phyloP scores from a whole-genome alignment of 129 eudicot genomes.

The Rutidosis leptorrhynchoides region DNA sequence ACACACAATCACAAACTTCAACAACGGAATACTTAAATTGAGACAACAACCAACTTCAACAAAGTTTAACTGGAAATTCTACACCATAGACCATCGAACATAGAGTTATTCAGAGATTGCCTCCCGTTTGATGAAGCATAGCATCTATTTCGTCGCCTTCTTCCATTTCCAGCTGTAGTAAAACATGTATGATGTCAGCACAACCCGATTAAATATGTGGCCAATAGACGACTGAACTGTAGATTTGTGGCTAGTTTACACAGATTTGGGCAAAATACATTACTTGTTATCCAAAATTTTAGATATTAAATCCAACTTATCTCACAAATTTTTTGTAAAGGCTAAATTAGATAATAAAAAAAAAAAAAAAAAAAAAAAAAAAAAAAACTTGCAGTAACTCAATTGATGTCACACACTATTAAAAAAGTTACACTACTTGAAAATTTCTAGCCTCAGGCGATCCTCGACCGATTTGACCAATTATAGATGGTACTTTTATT shows the following conservation, averaged over 20 bases:
- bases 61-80: background rate
- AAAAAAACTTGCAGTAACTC: too few species aligned
- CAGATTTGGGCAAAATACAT: background rate
- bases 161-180: conserved; percentile 74
- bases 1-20: conserved; percentile 1
- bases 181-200: conserved; percentile 12
- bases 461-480: too few species aligned
- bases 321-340: too few species aligned
- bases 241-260: background rate
- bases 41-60: conserved; percentile 15
- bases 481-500: too few species aligned
- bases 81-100: background rate
- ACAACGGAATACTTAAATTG: background rate
- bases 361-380: too few species aligned
- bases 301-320: background rate
- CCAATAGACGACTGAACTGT: background rate
- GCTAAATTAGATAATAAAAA: too few species aligned
- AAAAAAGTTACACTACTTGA: background rate
- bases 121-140: conserved; percentile 52
- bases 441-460: too few species aligned
- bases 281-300: background rate
- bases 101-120: background rate
- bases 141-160: conserved; percentile 88
- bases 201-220: background rate
- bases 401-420: background rate